Evolutionary conservation across 1,284 basidiomycete genomes (phyloP), one percentile per base, ranked within the genome.

Genomic region (Pseudozyma flocculosa): DNA sequence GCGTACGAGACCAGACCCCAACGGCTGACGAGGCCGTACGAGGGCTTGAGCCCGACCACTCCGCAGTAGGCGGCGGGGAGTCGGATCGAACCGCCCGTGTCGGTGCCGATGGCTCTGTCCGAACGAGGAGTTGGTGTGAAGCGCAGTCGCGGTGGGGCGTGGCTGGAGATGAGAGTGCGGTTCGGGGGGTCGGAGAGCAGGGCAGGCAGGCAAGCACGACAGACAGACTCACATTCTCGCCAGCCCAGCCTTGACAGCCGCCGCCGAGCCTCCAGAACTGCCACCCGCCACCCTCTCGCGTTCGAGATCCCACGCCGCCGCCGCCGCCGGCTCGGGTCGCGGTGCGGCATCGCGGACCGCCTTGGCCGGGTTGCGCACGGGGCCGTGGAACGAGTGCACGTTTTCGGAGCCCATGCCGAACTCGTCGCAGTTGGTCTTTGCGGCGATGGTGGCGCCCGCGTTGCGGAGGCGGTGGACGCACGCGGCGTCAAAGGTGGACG

Each of bases 401-500:
- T 76, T 77, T 39, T 38, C 57, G 13, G 68, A 73, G 1, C 94
- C 94, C 94, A 98, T 98, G 0, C 93, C 93, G 79, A 98, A 98
- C 78, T 97, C 94, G 76, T 98, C 94, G 79, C 92, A 92, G 75
- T 96, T 96, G 0, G 92, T 88, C 80, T 94, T 94, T 2, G 91
- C 92, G 0, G 87, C 73, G 14, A 97, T 84, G 10, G 83, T 78
- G 0, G 88, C 91, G 1, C 91, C 92, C 0, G 84, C 82, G 0
- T 80, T 61, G 1, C 83, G 80, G 0, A 98, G 80, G 2, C 86
- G 79, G 1, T 80, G 61, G 0, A 96, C 89, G 4, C 88, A 88
- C 0, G 91, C 92, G 42, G 94, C 92, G 75, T 92, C 88, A 72
- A 88, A 92, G 0, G 91, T 90, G 0, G 93, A 85, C 0, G 71